Base-by-base conservation (phyloP, 768 basidiomycete genomes). In the Russula foetens region DNA sequence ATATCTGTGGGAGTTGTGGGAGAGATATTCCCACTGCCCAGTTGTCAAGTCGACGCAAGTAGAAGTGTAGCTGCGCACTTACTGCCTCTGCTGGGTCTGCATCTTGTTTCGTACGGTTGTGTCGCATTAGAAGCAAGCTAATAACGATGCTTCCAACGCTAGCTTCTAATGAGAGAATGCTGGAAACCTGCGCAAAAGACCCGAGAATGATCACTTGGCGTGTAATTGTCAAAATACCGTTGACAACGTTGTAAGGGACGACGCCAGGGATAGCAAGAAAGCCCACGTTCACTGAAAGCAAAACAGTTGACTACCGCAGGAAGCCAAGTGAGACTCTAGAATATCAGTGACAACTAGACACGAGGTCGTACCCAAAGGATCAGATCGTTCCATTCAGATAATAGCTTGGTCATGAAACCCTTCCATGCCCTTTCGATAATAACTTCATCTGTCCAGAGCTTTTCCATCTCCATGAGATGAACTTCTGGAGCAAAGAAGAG, bases 191-290 rank as follows among this genome's bases (percentile, higher is more conserved):
- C 6, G 52, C 12, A 43, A 39, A 17, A 26, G 52, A 53, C 12
- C 24, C 41, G 26, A 53, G 9, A 5, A 53, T 60, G 2, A 6
- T 3, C 7, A 43, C 24, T 1, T 52, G 4, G 35, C 11, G n/a
- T 11, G 35, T 35, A 11, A 12, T 5, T 35, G 35, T 35, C 14
- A 5, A 35, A 35, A n/a, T n/a, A n/a, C n/a, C n/a, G n/a, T n/a
- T n/a, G n/a, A n/a, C n/a, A n/a, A n/a, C n/a, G 35, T 29, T 51
- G 1, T 31, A 35, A 43, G 55, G 11, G 33, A 59, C 21, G 1
- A 73, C 69, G 24, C 68, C 68, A 6, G 71, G 74, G 9, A 75
- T 70, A 2, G 73, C 69, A n/a, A 74, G 67, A 49, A 75, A 73
- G 23, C 71, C 67, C 8, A 75, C 69, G 47, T 71, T 69, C 4